Base-by-base conservation (phyloP, 192 early-diverging fungal genomes). In the Rhizophagus sp. region DNA sequence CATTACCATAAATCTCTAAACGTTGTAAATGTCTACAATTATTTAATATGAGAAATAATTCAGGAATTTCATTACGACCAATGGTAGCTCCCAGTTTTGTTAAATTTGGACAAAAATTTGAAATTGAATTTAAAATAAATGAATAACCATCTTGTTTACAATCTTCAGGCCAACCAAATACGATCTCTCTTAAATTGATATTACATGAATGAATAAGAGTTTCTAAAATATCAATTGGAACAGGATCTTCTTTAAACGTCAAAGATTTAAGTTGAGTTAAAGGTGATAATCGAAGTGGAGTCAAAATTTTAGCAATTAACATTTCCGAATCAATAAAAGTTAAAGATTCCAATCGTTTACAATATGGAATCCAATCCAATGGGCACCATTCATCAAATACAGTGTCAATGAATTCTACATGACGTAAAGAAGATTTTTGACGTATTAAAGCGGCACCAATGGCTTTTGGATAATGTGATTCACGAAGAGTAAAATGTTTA, bases 151-250 rank as follows among this genome's bases (percentile, higher is more conserved):
- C 65, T 33, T 67, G 65, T 33, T 33, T 67, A 33, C 65, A 67
- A 67, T 67, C 65, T 67, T 67, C 65, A 33, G 65, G 65, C 65
- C 65, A 67, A 34, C 65, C 65, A 33, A 67, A 67, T 17, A 67
- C 33, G 24, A 67, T 67, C 33, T 67, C 65, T 67, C 33, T 4
- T 27, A 67, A 67, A 33, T 67, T 67, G 6, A 34, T 6, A 15
- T 67, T 67, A 67, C 30, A 24, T 19, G 65, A 25, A 33, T 6
- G 33, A 67, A 67, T 67, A 15, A 67, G 33, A 33, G 27, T 33
- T 67, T 67, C 27, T 33, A 67, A 67, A 33, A 11, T 67, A 67
- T 67, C 65, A 67, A 33, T 19, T 27, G 65, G 65, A 27, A 67
- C 65, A 67, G 65, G 65, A 67, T 67, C 65, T 67, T 67, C 65